Percentiles rank a stretch among this genome's conserved stretches.
phyloP scores from a whole-genome alignment of 176 grass and related monocot genomes.

The Aechmea fasciata region DNA sequence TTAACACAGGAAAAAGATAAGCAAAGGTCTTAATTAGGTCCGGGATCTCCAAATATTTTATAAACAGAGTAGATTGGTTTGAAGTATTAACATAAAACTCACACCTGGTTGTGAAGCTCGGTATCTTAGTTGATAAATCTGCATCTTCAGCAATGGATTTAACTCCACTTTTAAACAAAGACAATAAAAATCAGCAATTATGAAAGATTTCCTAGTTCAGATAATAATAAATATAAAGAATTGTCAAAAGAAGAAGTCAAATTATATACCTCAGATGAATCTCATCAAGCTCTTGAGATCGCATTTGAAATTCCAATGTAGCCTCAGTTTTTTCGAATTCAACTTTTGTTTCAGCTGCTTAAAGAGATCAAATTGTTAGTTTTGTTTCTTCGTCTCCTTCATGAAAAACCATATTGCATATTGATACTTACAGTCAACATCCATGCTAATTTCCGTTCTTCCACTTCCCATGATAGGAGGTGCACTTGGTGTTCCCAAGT shows the following conservation, averaged over 20 bases:
- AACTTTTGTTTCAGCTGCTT: slow-evolving; percentile 18
- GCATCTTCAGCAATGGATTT: slow-evolving; percentile 36
- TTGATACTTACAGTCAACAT: slow-evolving; percentile 24
- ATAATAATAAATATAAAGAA: neutral
- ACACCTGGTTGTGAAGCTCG: slow-evolving; percentile 61
- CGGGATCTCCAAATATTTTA: neutral
- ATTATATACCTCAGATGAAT: slow-evolving; percentile 29
- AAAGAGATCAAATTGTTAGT: slow-evolving; percentile 3
- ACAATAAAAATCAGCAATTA: neutral
- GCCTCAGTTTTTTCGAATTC: slow-evolving; percentile 19
- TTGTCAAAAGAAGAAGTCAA: neutral
- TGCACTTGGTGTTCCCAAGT: slow-evolving; percentile 56
- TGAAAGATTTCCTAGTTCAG: neutral
- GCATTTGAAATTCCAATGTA: slow-evolving; percentile 37
- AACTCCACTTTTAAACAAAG: slow-evolving; percentile 12
- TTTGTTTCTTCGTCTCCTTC: slow-evolving; percentile 1
- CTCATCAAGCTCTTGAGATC: slow-evolving; percentile 34
- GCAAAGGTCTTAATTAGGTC: slow-evolving; percentile 14
- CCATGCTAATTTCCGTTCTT: slow-evolving; percentile 23
- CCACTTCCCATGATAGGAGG: slow-evolving; percentile 61
- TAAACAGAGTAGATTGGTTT: neutral
- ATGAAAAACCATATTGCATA: neutral
- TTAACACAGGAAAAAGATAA: slow-evolving; percentile 10
- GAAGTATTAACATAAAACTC: slow-evolving; percentile 5
- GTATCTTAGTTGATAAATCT: slow-evolving; percentile 50